These are phyloP conservation scores for Seiridium cupressi DNA, from an alignment of 2,329 filamentous ascomycete genomes.

Conservation along the genomic window DNA sequence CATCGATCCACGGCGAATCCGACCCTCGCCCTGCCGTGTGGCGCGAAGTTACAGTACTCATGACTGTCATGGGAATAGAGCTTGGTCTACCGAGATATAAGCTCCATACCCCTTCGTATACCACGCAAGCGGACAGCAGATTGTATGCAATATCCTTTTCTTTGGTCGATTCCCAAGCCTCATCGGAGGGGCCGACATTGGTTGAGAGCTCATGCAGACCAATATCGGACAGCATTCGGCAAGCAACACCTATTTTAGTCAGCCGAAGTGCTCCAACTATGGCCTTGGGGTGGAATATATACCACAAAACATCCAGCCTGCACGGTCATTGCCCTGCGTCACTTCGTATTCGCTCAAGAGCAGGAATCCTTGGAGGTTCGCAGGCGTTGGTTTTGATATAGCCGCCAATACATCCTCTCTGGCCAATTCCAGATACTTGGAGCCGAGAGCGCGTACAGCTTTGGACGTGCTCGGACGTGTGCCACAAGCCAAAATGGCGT, in stretches of 20 bases:
- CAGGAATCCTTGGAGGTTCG: background rate
- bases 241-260: background rate
- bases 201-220: background rate
- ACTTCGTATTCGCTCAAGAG: background rate
- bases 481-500: background rate
- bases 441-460: background rate
- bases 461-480: background rate
- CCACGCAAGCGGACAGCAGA: background rate
- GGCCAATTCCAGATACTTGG: background rate
- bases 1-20: background rate
- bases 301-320: background rate
- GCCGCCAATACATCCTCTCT: background rate
- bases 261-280: background rate
- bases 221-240: background rate
- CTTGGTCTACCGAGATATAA: background rate
- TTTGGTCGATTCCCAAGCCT: background rate
- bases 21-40: background rate
- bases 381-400: background rate
- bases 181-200: background rate
- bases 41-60: background rate
- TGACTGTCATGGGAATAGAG: background rate
- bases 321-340: background rate
- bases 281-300: background rate
- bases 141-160: background rate
- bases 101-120: background rate